Evolutionary conservation across 1,284 basidiomycete species (phyloP), one percentile per base, ranked within the genome.

Genomic region (Sporisorium scitamineum): DNA sequence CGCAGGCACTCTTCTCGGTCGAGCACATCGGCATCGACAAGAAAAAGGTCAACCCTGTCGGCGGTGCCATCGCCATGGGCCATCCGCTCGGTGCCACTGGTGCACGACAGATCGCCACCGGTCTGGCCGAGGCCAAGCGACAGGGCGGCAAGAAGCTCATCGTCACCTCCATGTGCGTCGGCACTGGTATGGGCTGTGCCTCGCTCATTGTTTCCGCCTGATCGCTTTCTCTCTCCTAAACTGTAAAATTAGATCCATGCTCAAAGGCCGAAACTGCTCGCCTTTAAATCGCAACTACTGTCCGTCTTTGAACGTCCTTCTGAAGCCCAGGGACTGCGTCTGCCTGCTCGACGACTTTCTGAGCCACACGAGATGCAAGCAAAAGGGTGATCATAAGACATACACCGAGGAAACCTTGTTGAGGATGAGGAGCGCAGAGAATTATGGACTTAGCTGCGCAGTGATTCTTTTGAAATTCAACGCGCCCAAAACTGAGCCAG

Each of bases 161-260:
- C 29, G 92, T 91, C 81, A 87, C 93, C 0, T 92, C 91, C 69
- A 95, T 95, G 94, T 95, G 94, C 82, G 88, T 95, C 54, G 94
- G 93, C 29, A 92, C 91, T 78, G 93, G 79, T 18, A 94, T 94
- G 93, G 93, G 93, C 18, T 92, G 92, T 42, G 93, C 93, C 10
- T 90, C 90, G 4, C 89, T 94, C 60, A 91, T 94, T 74, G 90
- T 94, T 24, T 93, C 92, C 79, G 93, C 67, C 47, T 74, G 47
- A 74, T 54, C 60, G 51, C 27, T 41, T 13, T 31, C 32, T 13
- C 13, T 39, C n/a, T 20, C 16, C 18, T 7, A 20, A 20, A 42
- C 44, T 64, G 68, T 64, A 63, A 61, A 61, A 61, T 37, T 64
- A 69, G 55, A 54, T 59, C 32, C 45, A 26, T 22, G 26, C 29